Conservation (phyloP, 2,329 filamentous ascomycete genomes). For the Diaporthe eres region DNA sequence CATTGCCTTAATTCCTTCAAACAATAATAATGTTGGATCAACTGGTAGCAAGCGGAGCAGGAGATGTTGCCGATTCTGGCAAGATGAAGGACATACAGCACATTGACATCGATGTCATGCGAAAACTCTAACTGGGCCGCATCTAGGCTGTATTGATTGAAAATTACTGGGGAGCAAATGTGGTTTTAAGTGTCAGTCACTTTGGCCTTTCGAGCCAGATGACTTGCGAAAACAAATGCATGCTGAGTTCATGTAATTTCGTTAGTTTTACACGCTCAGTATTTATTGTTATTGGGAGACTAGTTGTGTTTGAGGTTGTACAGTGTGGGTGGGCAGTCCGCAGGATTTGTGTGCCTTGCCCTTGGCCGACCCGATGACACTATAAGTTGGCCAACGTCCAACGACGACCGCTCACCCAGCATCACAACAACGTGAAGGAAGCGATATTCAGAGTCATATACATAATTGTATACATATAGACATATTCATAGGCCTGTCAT, state of each 20-base stretch:
- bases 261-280: not conserved
- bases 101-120: not conserved
- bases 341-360: not conserved
- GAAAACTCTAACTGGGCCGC: not conserved
- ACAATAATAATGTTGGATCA: not conserved
- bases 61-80: not conserved
- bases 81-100: not conserved
- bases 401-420: not conserved
- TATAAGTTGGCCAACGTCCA: not conserved
- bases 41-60: not conserved
- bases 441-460: not conserved
- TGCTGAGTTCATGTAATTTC: not conserved
- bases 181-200: not conserved
- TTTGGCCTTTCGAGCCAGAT: not conserved
- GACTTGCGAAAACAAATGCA: not conserved
- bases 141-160: not conserved
- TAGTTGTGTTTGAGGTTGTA: not conserved
- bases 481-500: conserved; percentile 23
- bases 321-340: not conserved
- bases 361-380: not conserved
- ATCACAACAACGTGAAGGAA: not conserved
- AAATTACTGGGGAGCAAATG: not conserved
- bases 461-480: not conserved
- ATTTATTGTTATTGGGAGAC: not conserved
- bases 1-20: not conserved